These are phyloP conservation scores for Cyphellophora attinorum DNA, from an alignment of 2,329 filamentous ascomycete species.

Conservation along the genomic window DNA sequence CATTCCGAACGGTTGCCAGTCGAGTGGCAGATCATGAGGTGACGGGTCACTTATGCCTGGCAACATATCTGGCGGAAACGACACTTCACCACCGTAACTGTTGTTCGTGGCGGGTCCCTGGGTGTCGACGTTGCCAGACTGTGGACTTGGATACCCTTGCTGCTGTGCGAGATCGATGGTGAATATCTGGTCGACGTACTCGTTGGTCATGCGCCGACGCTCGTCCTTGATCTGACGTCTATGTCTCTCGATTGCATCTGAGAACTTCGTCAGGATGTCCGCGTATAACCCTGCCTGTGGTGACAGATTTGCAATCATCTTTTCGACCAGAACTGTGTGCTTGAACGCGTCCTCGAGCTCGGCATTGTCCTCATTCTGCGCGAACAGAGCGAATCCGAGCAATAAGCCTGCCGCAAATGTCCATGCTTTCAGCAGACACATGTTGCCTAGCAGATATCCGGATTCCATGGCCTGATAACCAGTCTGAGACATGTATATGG, in stretches of 20 bases:
- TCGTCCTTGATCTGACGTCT: neutral
- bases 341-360: slow-evolving; percentile 41
- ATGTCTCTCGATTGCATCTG: neutral
- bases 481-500: slow-evolving; percentile 46
- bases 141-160: neutral
- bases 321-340: slow-evolving; percentile 41
- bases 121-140: neutral
- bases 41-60: neutral
- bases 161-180: neutral
- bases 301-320: slow-evolving; percentile 38
- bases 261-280: slow-evolving; percentile 38
- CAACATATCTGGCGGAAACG: neutral
- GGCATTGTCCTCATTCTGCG: slow-evolving; percentile 34
- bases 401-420: slow-evolving; percentile 49
- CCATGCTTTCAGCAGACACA: slow-evolving; percentile 46
- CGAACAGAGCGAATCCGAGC: slow-evolving; percentile 48
- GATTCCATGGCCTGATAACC: slow-evolving; percentile 40
- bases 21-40: neutral
- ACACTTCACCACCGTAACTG: neutral
- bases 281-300: slow-evolving; percentile 50
- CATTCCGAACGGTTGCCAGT: neutral
- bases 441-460: slow-evolving; percentile 40
- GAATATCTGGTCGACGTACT: slow-evolving; percentile 1
- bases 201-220: neutral
- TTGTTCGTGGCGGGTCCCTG: neutral